Evolutionary conservation across 225 moss, liverwort and hornwort species (phyloP).

Genomic region (Thuidium tamariscinum): DNA sequence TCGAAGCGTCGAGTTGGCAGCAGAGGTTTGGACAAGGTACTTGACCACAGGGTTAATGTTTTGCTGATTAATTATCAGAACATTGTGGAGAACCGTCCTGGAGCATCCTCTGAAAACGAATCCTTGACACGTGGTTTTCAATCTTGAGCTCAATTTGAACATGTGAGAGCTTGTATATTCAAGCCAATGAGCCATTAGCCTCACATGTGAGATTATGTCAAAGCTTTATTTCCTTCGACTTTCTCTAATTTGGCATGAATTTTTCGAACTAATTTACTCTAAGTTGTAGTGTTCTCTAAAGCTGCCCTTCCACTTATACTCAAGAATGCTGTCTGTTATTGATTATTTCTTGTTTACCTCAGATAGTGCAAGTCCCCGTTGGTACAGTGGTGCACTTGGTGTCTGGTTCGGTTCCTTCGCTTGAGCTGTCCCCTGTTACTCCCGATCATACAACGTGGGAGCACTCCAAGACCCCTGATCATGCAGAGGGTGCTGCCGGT

Average conservation of each 20-base stretch:
- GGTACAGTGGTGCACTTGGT: slow-evolving; percentile 87
- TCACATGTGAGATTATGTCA: not conserved
- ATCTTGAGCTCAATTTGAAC: not conserved
- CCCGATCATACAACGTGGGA: slow-evolving; percentile 31
- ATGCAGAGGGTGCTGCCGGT: slow-evolving; percentile 1
- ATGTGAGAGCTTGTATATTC: not conserved
- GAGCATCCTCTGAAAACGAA: not conserved
- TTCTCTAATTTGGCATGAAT: not conserved
- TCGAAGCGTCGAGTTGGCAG: slow-evolving; percentile 90
- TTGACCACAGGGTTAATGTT: not conserved
- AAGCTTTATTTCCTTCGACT: not conserved
- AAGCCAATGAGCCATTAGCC: not conserved
- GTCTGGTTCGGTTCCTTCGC: slow-evolving; percentile 60
- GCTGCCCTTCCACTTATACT: not conserved
- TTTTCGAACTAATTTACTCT: not conserved
- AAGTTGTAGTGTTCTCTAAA: not conserved
- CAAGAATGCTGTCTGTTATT: not conserved
- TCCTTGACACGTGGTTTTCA: not conserved
- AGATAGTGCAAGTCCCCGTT: slow-evolving; percentile 91
- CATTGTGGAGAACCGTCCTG: not conserved
- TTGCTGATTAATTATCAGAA: not conserved
- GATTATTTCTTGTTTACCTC: not conserved
- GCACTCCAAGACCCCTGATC: slow-evolving; percentile 10
- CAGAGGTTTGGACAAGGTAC: slow-evolving; percentile 85
- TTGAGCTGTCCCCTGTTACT: slow-evolving; percentile 33